Evolutionary conservation across 495 filamentous ascomycete genomes (phyloP).

Genomic region (Aspergillus heteromorphus): DNA sequence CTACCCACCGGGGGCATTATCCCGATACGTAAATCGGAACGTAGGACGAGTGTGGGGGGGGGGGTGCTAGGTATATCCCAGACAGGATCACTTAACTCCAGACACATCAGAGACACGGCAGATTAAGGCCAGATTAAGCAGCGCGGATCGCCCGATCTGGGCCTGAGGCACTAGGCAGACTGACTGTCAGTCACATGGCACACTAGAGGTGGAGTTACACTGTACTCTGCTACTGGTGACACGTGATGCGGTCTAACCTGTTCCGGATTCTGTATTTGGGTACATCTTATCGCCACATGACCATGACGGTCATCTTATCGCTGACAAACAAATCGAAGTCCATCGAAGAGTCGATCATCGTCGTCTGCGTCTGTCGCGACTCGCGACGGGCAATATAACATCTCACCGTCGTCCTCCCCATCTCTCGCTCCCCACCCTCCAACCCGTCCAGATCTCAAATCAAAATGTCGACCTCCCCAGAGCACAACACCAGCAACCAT

Average conservation of each 20-base stretch:
- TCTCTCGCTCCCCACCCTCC: neutral
- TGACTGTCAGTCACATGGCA: too few relatives aligned
- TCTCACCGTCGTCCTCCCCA: neutral
- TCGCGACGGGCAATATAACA: too few relatives aligned
- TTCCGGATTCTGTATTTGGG: too few relatives aligned
- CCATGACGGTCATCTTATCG: slow-evolving; percentile 9
- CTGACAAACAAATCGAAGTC: slow-evolving; percentile 39
- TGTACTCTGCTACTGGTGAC: too few relatives aligned
- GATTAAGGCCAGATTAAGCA: neutral
- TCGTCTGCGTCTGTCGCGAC: neutral
- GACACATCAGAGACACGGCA: neutral
- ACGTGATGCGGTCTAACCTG: too few relatives aligned
- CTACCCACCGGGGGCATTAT: neutral
- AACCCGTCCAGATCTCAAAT: neutral
- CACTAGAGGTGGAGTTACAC: too few relatives aligned
- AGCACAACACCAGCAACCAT: neutral
- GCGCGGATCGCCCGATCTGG: neutral
- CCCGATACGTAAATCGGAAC: neutral
- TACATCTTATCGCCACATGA: slow-evolving; percentile 5
- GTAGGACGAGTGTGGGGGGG: neutral
- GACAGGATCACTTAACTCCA: neutral
- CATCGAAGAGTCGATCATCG: slow-evolving; percentile 6
- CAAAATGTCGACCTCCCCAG: neutral
- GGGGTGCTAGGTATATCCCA: neutral
- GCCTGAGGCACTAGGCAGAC: slow-evolving; percentile 21